Base-by-base conservation (phyloP, 73 alveolate species). In the Paramecium tetraurelia region DNA sequence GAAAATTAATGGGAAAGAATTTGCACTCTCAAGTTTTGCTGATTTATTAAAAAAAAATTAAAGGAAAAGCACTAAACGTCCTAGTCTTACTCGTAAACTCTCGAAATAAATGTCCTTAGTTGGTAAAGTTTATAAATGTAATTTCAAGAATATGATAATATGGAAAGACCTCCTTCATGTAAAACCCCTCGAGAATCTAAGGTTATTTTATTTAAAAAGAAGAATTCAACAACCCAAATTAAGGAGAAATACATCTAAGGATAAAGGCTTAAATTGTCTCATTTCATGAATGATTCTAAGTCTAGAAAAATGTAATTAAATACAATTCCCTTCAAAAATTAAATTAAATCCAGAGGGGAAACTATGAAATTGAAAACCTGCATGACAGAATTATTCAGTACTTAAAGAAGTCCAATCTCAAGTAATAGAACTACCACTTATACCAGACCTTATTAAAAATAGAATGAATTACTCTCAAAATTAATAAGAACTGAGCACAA, bases 81-180 rank as follows among this genome's bases (percentile, higher is more conserved):
- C 87, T 36, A 75, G 84, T 20, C 3, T 35, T 12, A 27, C 40
- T 75, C 58, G 59, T 16, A 75, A 75, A 35, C 59, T 75, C 58
- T 38, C 87, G 58, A 38, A 75, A 75, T 75, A 75, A 41, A 20
- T 75, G 59, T 16, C 59, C 12, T 75, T 41, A 38, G 29, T 75
- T 14, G 59, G 58, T 38, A 75, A 53, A n/a, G 31, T 75, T 33
- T 29, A 22, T 12, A 11, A 75, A 38, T 9, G 36, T 31, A 12
- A 75, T 38, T 29, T 38, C 29, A 29, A 75, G 87, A 75, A 75
- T 41, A 38, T 35, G 87, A 75, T 75, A 38, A 35, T 38, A 75
- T 75, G 87, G 87, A 75, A 75, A 16, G 87, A 20, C 87, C 87
- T 35, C 87, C 87, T 21, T 38, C 68, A 35, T 35, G 68, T 38